Evolutionary conservation across 2,329 filamentous ascomycete species (phyloP).

Genomic region (Xylariaceae sp.): DNA sequence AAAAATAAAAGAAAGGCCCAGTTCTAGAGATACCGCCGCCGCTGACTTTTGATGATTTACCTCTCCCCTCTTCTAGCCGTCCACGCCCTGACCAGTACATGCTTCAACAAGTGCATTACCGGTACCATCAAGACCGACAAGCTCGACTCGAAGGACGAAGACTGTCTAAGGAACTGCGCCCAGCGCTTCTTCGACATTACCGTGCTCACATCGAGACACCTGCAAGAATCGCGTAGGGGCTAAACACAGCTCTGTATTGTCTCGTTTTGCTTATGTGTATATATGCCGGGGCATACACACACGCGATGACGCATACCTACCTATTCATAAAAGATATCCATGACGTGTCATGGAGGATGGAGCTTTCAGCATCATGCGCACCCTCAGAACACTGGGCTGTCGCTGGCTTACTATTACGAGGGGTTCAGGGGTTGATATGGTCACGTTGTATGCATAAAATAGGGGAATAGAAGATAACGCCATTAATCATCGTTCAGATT

Average conservation of each 20-base stretch:
- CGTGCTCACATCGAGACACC: slow-evolving; percentile 74
- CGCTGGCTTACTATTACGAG: background rate
- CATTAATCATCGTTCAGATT: slow-evolving; percentile 5
- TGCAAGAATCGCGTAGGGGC: slow-evolving; percentile 54
- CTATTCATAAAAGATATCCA: background rate
- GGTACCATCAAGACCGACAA: slow-evolving; percentile 63
- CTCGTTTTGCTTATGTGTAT: background rate
- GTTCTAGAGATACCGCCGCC: background rate
- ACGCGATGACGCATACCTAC: background rate
- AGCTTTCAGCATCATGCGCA: background rate
- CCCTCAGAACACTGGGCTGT: background rate
- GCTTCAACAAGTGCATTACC: slow-evolving; percentile 92
- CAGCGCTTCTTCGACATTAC: slow-evolving; percentile 90
- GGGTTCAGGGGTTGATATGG: background rate
- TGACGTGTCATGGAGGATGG: background rate
- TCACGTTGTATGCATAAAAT: slow-evolving; percentile 11
- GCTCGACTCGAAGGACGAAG: slow-evolving; percentile 72
- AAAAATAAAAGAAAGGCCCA: too few species aligned
- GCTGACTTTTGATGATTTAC: background rate
- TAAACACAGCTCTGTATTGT: background rate
- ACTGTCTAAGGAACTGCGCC: slow-evolving; percentile 86
- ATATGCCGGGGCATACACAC: background rate
- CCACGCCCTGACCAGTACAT: slow-evolving; percentile 61
- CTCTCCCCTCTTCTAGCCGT: slow-evolving; percentile 37
- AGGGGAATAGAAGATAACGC: slow-evolving; percentile 8